phyloP scores from a whole-genome alignment of 139 green algal species.

The Chlorella sorokiniana region DNA sequence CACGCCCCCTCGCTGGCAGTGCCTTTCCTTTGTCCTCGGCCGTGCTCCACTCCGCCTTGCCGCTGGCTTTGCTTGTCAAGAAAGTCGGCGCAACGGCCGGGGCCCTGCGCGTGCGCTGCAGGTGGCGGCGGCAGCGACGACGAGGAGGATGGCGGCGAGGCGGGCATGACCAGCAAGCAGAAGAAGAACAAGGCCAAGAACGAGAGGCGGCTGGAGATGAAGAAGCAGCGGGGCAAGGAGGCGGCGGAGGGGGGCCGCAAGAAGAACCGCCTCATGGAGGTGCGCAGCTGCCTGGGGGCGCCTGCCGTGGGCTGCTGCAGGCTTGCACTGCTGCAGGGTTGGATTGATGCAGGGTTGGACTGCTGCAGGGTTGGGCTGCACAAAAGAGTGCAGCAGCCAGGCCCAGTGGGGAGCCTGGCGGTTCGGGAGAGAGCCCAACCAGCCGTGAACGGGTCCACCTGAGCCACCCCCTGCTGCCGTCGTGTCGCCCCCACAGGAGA shows the following conservation, averaged over 20 bases:
- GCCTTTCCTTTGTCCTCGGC: no score
- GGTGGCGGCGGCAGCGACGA: background rate
- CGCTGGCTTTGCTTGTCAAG: no score
- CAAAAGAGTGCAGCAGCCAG: no score
- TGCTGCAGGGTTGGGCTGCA: no score
- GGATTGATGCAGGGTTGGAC: no score
- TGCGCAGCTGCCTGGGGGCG: background rate
- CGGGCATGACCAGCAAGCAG: slow-evolving; percentile 6
- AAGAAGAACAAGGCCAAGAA: slow-evolving; percentile 27
- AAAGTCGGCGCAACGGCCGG: no score
- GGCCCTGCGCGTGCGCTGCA: background rate
- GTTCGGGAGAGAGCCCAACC: no score
- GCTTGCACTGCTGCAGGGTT: no score
- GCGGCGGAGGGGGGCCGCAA: slow-evolving; percentile 34
- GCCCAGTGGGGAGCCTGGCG: no score
- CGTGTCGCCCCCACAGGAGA: slow-evolving; percentile 31
- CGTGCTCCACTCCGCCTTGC: no score
- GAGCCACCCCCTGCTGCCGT: background rate
- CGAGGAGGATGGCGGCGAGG: slow-evolving; percentile 16
- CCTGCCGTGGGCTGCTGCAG: background rate
- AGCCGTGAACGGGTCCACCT: background rate
- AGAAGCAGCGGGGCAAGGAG: slow-evolving; percentile 44
- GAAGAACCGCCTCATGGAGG: slow-evolving; percentile 36
- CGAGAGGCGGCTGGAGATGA: slow-evolving; percentile 36
- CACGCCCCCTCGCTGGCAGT: background rate